Base-by-base conservation (phyloP, 495 filamentous ascomycete genomes). In the Talaromyces liani region DNA sequence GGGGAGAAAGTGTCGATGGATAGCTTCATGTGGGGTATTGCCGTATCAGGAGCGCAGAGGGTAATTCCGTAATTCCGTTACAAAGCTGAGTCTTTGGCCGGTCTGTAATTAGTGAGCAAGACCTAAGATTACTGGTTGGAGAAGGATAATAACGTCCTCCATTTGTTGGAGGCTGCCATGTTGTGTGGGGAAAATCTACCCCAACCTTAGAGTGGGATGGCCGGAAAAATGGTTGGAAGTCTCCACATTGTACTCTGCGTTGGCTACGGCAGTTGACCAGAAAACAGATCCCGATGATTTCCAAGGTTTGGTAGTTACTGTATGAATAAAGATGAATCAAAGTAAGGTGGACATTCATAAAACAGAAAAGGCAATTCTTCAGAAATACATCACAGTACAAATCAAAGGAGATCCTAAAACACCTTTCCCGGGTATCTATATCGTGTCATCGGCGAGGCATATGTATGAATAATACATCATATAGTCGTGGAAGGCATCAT, bases 381-480 rank as follows among this genome's bases (percentile, higher is more conserved):
- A 16, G 36, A 16, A 16, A 41, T 41, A 16, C 3, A 41, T 41
- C 36, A 16, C 36, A 41, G 14, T 41, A 20, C 18, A 49, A 49
- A 49, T 18, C 8, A 49, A 3, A 20, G 18, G n/a, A 49, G 18
- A 49, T 18, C 45, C 18, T 20, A 29, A 16, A 56, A 56, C 53
- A 56, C 53, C 53, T 8, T 24, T 27, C 22, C 53, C 53, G 53
- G 53, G 53, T 56, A 56, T 56, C 53, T 56, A 56, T 56, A 56
- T 56, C 53, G 27, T 25, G 53, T 56, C 53, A 56, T 56, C 22
- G 14, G 51, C 20, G 49, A 56, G 22, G 22, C 22, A 27, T 56
- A 49, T 56, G 53, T 24, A 29, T 27, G 22, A 56, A 27, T 56
- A 1, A n/a, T 56, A 27, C 53, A 56, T 56, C 25, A 27, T 56